phyloP scores from a whole-genome alignment of 495 filamentous ascomycete species.

The Tuber calosporum region DNA sequence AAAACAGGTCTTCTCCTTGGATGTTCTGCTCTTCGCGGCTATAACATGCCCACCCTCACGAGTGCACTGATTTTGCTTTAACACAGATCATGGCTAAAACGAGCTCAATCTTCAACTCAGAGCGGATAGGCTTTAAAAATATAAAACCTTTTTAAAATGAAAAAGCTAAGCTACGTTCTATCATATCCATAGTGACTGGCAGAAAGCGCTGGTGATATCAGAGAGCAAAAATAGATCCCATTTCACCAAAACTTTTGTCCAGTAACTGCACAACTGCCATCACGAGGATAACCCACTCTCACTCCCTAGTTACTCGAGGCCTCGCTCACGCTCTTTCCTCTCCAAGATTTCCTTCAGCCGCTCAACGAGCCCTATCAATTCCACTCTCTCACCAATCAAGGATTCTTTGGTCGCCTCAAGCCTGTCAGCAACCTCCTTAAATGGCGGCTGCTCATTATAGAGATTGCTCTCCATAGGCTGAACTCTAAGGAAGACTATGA shows the following conservation, averaged over 20 bases:
- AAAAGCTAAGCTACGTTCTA: background rate
- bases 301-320: background rate
- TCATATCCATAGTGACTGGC: too few relatives aligned
- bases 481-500: background rate
- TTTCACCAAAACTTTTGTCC: too few relatives aligned
- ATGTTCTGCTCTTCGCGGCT: background rate
- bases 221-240: too few relatives aligned
- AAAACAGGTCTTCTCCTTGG: background rate
- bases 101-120: background rate
- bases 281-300: background rate
- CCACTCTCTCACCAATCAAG: background rate
- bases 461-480: background rate
- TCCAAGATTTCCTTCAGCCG: background rate
- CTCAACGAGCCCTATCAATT: background rate
- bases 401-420: background rate
- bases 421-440: background rate
- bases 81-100: background rate
- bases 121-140: background rate
- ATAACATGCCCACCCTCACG: background rate
- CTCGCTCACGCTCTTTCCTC: background rate
- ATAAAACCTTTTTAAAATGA: background rate
- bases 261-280: background rate
- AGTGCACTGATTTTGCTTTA: background rate
- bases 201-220: too few relatives aligned
- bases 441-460: background rate